These are phyloP conservation scores for Gynandropsis gynandra DNA, from an alignment of 345 rosid genomes.

Conservation along the genomic window DNA sequence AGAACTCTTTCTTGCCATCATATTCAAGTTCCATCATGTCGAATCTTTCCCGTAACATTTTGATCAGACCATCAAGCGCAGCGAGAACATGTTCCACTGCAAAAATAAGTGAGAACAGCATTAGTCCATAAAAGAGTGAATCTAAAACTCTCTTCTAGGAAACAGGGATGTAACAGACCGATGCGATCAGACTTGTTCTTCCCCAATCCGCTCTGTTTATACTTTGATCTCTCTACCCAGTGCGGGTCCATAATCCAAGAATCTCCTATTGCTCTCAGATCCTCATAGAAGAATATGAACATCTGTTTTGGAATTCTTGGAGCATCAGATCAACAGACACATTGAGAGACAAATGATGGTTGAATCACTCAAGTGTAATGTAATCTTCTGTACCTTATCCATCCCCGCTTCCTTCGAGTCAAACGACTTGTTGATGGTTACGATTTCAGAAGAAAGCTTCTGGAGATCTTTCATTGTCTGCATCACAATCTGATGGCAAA, in stretches of 20 bases:
- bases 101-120: background rate
- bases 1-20: conserved; percentile 30
- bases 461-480: conserved; percentile 63
- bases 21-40: conserved; percentile 43
- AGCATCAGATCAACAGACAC: conserved; percentile 25
- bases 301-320: conserved; percentile 43
- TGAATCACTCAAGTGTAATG: conserved; percentile 25
- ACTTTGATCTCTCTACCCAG: conserved; percentile 43
- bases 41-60: conserved; percentile 39
- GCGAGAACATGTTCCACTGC: conserved; percentile 53
- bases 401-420: conserved; percentile 41
- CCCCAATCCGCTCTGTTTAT: conserved; percentile 33
- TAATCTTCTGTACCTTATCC: conserved; percentile 29
- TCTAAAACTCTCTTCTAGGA: background rate
- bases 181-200: conserved; percentile 38
- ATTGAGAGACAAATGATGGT: conserved; percentile 14
- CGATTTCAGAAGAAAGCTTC: conserved; percentile 53
- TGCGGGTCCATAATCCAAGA: conserved; percentile 50
- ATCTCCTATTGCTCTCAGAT: conserved; percentile 59
- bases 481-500: conserved; percentile 38
- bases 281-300: conserved; percentile 43
- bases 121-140: background rate
- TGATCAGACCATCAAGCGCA: conserved; percentile 53
- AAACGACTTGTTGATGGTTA: conserved; percentile 31
- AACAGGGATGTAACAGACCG: conserved; percentile 26